Percentiles rank a stretch among this genome's conserved stretches.
These are phyloP conservation scores for Orbilia javanica DNA, from an alignment of 2,329 filamentous ascomycete species.

Conservation along the genomic window DNA sequence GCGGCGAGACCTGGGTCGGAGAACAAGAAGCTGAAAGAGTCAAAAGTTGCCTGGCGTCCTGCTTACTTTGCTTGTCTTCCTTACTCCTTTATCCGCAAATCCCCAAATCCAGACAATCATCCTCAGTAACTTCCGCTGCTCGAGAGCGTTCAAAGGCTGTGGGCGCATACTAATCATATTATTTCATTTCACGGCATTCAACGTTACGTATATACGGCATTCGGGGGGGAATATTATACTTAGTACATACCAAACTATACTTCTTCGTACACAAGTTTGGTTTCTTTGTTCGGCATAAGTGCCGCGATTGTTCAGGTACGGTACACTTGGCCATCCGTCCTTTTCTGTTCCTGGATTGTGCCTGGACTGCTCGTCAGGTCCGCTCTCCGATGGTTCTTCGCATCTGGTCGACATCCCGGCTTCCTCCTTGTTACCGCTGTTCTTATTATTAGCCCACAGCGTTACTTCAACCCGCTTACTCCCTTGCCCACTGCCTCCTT, in stretches of 20 bases:
- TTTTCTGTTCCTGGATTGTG: constrained; percentile 51
- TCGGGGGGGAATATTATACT: neutral
- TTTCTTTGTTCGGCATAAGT: constrained; percentile 11
- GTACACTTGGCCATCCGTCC: constrained; percentile 28
- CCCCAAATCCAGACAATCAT: neutral
- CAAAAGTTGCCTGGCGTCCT: constrained; percentile 13
- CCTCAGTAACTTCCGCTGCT: constrained; percentile 4
- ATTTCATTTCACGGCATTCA: constrained; percentile 8
- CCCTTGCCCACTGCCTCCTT: constrained; percentile 13
- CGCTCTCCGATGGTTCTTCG: constrained; percentile 28
- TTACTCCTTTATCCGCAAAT: constrained; percentile 31
- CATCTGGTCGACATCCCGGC: constrained; percentile 36
- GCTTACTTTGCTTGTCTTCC: constrained; percentile 14
- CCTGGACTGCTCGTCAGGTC: constrained; percentile 23
- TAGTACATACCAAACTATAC: neutral
- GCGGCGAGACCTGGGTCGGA: constrained; percentile 14
- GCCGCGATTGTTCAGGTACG: constrained; percentile 41
- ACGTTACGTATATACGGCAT: constrained; percentile 4
- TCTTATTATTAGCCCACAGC: constrained; percentile 32
- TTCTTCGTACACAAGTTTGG: neutral
- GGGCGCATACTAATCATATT: constrained; percentile 4
- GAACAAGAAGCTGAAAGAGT: constrained; percentile 45
- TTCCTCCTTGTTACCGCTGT: constrained; percentile 14
- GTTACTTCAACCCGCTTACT: constrained; percentile 35
- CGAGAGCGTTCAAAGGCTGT: neutral